Conservation (phyloP, 805 yeast species). For the Barnettozyma vustinii region DNA sequence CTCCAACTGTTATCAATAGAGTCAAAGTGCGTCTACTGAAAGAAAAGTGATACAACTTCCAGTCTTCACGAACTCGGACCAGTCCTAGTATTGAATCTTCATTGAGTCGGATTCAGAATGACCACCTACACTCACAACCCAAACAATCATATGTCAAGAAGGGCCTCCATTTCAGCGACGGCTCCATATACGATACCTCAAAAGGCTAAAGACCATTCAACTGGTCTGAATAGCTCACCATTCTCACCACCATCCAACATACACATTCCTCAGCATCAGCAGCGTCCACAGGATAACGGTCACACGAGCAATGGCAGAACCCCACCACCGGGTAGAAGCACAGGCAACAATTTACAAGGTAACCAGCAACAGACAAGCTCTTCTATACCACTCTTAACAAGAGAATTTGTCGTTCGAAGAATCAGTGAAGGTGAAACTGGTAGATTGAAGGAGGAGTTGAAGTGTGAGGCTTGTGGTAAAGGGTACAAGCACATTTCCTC, state of each 20-base stretch:
- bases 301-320: conserved; percentile 4
- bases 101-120: conserved; percentile 2
- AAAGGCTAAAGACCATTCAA: conserved; percentile 2
- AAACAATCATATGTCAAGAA: conserved; percentile 25
- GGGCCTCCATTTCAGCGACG: conserved; percentile 31
- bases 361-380: conserved; percentile 16
- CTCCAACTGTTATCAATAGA: background rate
- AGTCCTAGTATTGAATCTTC: background rate
- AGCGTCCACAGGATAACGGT: conserved; percentile 1
- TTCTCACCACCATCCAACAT: conserved; percentile 21
- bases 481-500: conserved; percentile 86
- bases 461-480: conserved; percentile 89
- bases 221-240: conserved; percentile 6
- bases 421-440: conserved; percentile 86
- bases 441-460: conserved; percentile 73
- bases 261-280: conserved; percentile 16
- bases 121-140: conserved; percentile 14
- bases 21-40: background rate
- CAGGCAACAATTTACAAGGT: conserved; percentile 7
- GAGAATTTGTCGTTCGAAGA: conserved; percentile 76
- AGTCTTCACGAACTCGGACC: background rate
- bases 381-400: conserved; percentile 39
- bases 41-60: too few relatives aligned
- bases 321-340: conserved; percentile 6
- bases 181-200: conserved; percentile 35